These are phyloP conservation scores for Coemansia sp. DNA, from an alignment of 192 early-diverging fungal genomes.

Conservation along the genomic window DNA sequence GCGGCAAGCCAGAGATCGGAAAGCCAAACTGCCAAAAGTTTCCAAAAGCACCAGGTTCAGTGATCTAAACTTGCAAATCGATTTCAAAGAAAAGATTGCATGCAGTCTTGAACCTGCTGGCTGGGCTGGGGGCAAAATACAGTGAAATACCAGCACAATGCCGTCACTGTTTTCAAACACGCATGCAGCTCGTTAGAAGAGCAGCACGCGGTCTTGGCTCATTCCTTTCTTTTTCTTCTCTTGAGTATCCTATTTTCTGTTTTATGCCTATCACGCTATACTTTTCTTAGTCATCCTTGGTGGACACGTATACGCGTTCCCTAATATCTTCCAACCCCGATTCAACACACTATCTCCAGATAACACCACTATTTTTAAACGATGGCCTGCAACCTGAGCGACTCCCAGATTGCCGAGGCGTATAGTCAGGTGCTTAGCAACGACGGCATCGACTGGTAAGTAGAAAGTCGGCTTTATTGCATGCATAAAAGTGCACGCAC, in stretches of 20 bases:
- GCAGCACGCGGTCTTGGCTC: neutral
- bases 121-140: neutral
- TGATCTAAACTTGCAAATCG: neutral
- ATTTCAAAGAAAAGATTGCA: slow-evolving; percentile 1
- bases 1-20: no score
- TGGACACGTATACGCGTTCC: slow-evolving; percentile 1
- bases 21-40: neutral
- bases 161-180: slow-evolving; percentile 1
- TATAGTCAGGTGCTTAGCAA: slow-evolving; percentile 33
- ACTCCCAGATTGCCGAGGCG: slow-evolving; percentile 39
- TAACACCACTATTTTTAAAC: neutral
- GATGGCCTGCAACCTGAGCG: slow-evolving; percentile 43
- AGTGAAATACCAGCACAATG: neutral
- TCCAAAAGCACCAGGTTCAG: neutral
- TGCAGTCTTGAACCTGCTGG: neutral
- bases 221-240: slow-evolving; percentile 3
- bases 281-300: slow-evolving; percentile 8
- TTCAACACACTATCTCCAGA: neutral
- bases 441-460: slow-evolving; percentile 49
- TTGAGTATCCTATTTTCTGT: neutral
- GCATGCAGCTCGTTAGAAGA: neutral
- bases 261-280: neutral
- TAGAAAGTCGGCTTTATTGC: neutral
- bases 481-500: neutral
- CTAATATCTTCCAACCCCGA: neutral